Base-by-base conservation (phyloP, 2,329 filamentous ascomycete genomes). In the Calonectria fujianensis region DNA sequence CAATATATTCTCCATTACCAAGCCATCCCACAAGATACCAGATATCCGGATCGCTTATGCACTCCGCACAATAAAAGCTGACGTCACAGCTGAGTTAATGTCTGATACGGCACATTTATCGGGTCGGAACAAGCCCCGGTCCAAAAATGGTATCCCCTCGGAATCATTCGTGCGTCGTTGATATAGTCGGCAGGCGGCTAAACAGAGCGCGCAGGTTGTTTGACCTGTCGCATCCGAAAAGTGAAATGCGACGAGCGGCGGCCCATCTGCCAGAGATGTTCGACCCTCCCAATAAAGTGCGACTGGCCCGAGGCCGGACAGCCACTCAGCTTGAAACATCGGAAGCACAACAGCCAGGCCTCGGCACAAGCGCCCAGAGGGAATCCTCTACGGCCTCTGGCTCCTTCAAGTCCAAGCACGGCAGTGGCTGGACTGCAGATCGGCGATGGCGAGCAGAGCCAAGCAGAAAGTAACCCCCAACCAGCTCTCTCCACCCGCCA, bases 141-240 rank as follows among this genome's bases (percentile, higher is more conserved):
- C 78, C 3, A 80, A 78, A 59, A 80, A 80, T 41, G 78, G 78
- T 80, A 67, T 10, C 7, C 3, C 37, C 27, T n/a, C 39, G 39
- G 39, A 27, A 35, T 4, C 50, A 63, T 16, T n/a, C 51, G 11
- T 18, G n/a, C 13, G 72, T 16, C 41, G 57, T 7, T 20, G n/a
- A 9, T 18, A 45, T 4, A 10, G 9, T 13, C 45, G 48, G 11
- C 31, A 11, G 54, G 27, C 37, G 54, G 18, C 51, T 45, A 48
- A 37, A 20, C 37, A 27, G 9, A 11, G 20, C 3, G n/a, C 1
- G 16, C 35, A 71, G 78, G 78, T 0, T 80, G 78, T 63, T 35
- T 80, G 35, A 80, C 78, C 1, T 80, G 78, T 32, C 78, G 78
- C 8, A 77, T 80, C 10, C 77, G 78, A 9, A 80, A 80, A 37